Base-by-base conservation (phyloP, 345 rosid genomes). In the Eucalyptus tenuipes region DNA sequence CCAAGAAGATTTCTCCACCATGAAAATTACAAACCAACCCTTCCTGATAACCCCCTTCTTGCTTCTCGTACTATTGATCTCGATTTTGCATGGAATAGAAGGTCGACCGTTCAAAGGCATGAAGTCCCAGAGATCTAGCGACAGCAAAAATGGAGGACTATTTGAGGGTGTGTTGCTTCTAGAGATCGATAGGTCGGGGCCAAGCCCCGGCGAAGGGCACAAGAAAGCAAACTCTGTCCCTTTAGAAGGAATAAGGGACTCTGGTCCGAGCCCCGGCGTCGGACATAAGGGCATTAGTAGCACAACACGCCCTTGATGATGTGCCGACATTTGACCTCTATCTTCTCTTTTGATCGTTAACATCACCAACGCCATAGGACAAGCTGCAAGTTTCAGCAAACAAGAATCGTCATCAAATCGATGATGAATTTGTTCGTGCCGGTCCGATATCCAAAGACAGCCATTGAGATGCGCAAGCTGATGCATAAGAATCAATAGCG, bases 121-220 rank as follows among this genome's bases (percentile, higher is more conserved):
- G 82, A 75, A 37, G 45, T 37, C 57, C 24, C 57, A 16, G 18
- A 66, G n/a, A 7, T 64, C 59, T 48, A 48, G 44, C 8, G 50
- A 25, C 45, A 10, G 49, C 27, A 14, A 22, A 47, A 31, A 50
- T 53, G 44, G 33, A 16, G n/a, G 37, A 16, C 17, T 61, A 18
- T 61, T 8, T 40, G 49, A 24, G 18, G 50, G 31, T 16, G 33
- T 82, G 31, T 85, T 37, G 1, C 86, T 89, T 3, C 80, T 87
- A 42, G 89, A 88, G 45, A 89, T 89, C 18, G 80, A 89, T 88
- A 66, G 64, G 24, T 90, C 93, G 27, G 95, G 94, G 89, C 93
- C 93, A 1, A 94, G 96, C 88, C 95, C 95, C 2, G 94, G 94
- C 31, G 15, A 45, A 13, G 96, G 95, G 42, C 95, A 94, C 90